Evolutionary conservation across 1,139 yeast genomes (phyloP), one percentile per base, ranked within the genome.

Genomic region (Yamadazyma diospyri): DNA sequence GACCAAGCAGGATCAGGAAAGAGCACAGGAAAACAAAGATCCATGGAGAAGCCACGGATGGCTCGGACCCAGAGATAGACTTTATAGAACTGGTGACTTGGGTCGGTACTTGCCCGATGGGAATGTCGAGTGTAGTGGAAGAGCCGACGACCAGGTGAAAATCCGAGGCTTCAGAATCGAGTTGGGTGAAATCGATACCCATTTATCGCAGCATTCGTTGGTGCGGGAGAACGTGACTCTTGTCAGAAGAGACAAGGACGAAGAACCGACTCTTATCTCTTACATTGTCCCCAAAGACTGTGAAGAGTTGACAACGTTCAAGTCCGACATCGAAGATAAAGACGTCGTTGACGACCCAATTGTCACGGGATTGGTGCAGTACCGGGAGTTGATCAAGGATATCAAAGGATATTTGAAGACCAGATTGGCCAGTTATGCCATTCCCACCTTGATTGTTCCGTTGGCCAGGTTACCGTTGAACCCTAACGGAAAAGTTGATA

Each of bases 111-210:
- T 89, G 38, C 97, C 98, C 5, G 96, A 88, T 51, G 98, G 98
- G 39, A 86, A 92, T 61, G 92, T 94, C 45, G 99, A 92, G 66
- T 92, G 97, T 59, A 83, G 95, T 57, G 99, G 99, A 38, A 79
- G 99, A 59, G 98, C 98, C 19, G 99, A 94, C 63, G 97, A 92
- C 57, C 99, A 94, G 61, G 97, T 94, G 41, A 94, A 94, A 61
- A 92, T 94, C 44, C 80, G 98, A 64, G 99, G 99, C 2, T 94
- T 94, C 75, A 79, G 99, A 65, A 94, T 94, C 45, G 98, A 94
- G 62, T 70, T 94, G 37, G 98, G 99, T 43, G 99, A 94, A 62
- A 94, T 94, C 51, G 97, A 94, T 57, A 94, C 98, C 14, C 95
- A 92, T 53, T 76, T 94, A 43, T 87, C 97, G 10, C 95, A 87